Percentiles rank a stretch among this genome's conserved stretches.
Evolutionary conservation across 202 grass and related monocot genomes (phyloP).

Genomic region (Dendrocalamus latiflorus): DNA sequence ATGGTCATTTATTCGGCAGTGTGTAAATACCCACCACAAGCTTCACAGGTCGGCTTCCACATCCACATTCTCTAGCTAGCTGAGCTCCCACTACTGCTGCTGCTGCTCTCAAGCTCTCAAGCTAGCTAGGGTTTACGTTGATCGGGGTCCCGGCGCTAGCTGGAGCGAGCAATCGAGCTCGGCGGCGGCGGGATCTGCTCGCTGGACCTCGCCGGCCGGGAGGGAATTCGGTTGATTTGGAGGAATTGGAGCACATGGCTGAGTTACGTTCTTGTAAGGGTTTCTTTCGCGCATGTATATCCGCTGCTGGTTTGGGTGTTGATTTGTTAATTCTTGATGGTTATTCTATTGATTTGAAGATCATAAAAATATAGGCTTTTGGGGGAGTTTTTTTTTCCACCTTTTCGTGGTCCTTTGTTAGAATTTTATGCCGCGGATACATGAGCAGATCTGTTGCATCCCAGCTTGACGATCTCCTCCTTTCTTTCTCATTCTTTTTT

Average conservation of each 20-base stretch:
- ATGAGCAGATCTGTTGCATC: constrained; percentile 11
- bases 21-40: constrained; percentile 44
- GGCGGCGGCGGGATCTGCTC: constrained; percentile 25
- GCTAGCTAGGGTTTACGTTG: constrained; percentile 43
- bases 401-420: constrained; percentile 32
- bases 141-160: neutral
- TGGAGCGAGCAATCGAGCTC: neutral
- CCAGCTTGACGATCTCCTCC: neutral
- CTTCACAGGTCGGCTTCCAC: constrained; percentile 41
- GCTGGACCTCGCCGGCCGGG: neutral
- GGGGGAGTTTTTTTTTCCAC: neutral
- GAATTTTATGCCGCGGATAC: constrained; percentile 29
- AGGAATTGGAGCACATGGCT: neutral
- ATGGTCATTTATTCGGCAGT: constrained; percentile 36
- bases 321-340: constrained; percentile 14
- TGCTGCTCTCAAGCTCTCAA: constrained; percentile 1
- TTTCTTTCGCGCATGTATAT: neutral
- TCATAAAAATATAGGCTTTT: neutral
- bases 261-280: constrained; percentile 31
- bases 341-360: constrained; percentile 24
- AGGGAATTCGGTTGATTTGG: neutral
- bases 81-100: constrained; percentile 9
- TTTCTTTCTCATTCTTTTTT: neutral
- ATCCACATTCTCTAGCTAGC: constrained; percentile 31
- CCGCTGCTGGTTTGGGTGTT: neutral